Conservation (phyloP, 371 early-diverging fungal species). For the Actinomortierella wolfii region DNA sequence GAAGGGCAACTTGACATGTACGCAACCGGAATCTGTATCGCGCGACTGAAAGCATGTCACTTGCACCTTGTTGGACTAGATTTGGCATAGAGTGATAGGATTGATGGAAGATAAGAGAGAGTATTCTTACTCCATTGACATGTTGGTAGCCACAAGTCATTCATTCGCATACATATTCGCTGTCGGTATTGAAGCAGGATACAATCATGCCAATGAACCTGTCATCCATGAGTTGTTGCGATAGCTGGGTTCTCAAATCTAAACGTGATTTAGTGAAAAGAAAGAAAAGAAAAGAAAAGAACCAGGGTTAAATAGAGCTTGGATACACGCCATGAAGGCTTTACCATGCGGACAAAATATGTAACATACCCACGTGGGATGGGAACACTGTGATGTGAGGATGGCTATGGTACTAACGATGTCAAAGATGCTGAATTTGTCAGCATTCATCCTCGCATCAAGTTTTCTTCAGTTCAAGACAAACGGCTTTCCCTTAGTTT, state of each 20-base stretch:
- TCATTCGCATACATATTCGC: conserved; percentile 48
- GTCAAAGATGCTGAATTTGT: background rate
- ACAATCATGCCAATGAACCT: conserved; percentile 75
- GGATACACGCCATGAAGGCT: background rate
- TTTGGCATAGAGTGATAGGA: background rate
- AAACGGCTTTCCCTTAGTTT: background rate
- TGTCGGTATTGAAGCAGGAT: conserved; percentile 66
- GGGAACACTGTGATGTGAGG: conserved; percentile 82
- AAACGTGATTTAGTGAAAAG: background rate
- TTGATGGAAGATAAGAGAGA: background rate
- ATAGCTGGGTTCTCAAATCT: conserved; percentile 71
- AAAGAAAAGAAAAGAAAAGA: too few species aligned
- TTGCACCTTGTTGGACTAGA: conserved; percentile 55
- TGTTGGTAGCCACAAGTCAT: background rate
- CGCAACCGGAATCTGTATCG: conserved; percentile 17
- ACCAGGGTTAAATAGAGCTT: background rate
- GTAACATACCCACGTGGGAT: conserved; percentile 63
- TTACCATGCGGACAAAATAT: background rate
- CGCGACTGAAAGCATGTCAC: conserved; percentile 61
- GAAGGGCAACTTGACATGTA: conserved; percentile 51
- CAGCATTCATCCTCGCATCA: background rate
- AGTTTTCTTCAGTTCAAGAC: background rate
- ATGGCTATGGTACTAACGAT: conserved; percentile 63
- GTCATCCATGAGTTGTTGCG: conserved; percentile 69
- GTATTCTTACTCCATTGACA: background rate